A percentile compares a stretch with the other conserved stretches of the same genome.
These are phyloP conservation scores for Sextonia rubra DNA, from an alignment of 164 flowering plant species.

Conservation along the genomic window DNA sequence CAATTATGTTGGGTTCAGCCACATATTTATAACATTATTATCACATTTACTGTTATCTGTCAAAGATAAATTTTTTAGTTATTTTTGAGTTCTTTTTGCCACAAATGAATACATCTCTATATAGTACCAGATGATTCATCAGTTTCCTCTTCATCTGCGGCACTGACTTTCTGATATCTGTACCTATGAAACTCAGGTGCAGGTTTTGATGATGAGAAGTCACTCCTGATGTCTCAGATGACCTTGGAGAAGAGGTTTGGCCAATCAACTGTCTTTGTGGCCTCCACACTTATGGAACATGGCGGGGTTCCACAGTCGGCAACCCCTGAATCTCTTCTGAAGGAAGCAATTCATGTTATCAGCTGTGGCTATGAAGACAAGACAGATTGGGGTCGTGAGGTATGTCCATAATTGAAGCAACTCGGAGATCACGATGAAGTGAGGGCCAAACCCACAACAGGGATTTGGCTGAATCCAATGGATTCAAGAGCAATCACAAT, in stretches of 20 bases:
- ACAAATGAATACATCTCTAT: background rate
- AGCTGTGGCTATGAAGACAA: conserved; percentile 60
- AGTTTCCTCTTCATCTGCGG: background rate
- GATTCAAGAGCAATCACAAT: too few species aligned
- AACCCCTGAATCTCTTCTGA: conserved; percentile 31
- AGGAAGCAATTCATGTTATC: conserved; percentile 51
- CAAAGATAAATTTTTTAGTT: background rate
- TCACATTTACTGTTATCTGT: background rate
- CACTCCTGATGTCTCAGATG: conserved; percentile 31
- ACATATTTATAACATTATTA: too few species aligned
- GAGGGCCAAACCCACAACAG: too few species aligned
- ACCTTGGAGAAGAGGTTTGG: conserved; percentile 49
- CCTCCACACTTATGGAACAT: conserved; percentile 42
- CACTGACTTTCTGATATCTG: background rate
- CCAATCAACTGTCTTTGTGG: conserved; percentile 44
- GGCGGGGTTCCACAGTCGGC: conserved; percentile 36
- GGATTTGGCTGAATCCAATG: too few species aligned
- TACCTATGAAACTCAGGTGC: conserved; percentile 17
- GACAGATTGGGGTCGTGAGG: conserved; percentile 56
- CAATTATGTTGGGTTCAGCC: too few species aligned
- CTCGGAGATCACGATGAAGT: too few species aligned
- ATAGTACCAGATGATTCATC: background rate
- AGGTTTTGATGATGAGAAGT: conserved; percentile 28
- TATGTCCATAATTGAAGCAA: conserved; percentile 19
- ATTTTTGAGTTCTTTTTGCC: too few species aligned